Percentiles rank a stretch among this genome's conserved stretches.
phyloP scores from a whole-genome alignment of 805 yeast species.

The Wickerhamomyces tratensis region DNA sequence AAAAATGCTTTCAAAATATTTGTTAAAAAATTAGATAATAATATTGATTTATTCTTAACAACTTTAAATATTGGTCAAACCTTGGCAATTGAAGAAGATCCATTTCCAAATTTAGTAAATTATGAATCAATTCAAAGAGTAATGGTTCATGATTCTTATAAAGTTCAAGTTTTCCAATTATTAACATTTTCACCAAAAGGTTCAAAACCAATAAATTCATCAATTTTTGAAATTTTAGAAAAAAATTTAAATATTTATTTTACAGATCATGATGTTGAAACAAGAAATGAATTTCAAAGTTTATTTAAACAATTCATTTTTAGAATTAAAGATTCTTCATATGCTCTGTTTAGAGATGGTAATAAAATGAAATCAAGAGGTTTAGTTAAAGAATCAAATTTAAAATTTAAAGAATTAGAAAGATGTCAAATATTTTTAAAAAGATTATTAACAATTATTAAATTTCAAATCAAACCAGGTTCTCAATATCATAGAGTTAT shows the following conservation, averaged over 20 bases:
- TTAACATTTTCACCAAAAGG: conserved; percentile 52
- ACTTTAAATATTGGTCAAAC: conserved; percentile 58
- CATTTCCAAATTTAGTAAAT: conserved; percentile 31
- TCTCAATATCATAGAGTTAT: conserved; percentile 44
- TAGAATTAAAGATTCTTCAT: conserved; percentile 61
- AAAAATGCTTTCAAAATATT: conserved; percentile 31
- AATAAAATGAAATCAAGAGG: conserved; percentile 27
- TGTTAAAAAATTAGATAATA: conserved; percentile 20
- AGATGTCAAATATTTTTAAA: conserved; percentile 28
- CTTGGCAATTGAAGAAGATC: conserved; percentile 40
- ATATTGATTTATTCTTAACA: conserved; percentile 35
- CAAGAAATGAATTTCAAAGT: conserved; percentile 57
- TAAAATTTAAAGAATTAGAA: conserved; percentile 19
- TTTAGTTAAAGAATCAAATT: conserved; percentile 30
- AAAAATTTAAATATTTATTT: conserved; percentile 40
- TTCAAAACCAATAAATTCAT: conserved; percentile 42
- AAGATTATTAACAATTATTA: conserved; percentile 27
- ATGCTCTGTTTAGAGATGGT: conserved; percentile 44
- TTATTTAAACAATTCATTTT: conserved; percentile 50
- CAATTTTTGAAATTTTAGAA: conserved; percentile 33
- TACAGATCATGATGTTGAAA: conserved; percentile 58
- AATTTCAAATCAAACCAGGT: conserved; percentile 39
- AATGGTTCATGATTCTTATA: conserved; percentile 32
- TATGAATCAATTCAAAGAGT: conserved; percentile 23
- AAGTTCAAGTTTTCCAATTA: conserved; percentile 52